Evolutionary conservation across 75 land plant species (phyloP), one percentile per base, ranked within the genome.

Genomic region (Adiantum capillusveneris): DNA sequence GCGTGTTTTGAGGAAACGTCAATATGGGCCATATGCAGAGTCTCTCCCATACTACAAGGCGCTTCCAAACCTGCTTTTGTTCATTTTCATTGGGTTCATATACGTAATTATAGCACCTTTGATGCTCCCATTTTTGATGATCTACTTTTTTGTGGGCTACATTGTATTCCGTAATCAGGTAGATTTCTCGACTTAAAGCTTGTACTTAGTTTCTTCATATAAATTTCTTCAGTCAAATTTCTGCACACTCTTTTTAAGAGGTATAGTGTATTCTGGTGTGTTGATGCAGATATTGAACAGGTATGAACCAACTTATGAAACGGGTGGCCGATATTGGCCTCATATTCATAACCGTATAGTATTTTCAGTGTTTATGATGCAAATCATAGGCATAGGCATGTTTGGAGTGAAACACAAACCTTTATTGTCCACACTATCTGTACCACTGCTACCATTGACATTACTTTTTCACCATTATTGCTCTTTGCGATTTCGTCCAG

Each of bases 131-230:
- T 84, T 87, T 76, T 81, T 87, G 27, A 58, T 87, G 44, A 72
- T 79, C 56, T 87, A 87, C 64, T 81, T 84, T 59, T 54, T 73
- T 2, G 56, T 84, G 9, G 92, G 92, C 44, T 87, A 87, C 69
- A 73, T 65, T 14, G 87, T 87, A 7, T 84, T 66, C 22, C 69
- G 80, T 42, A 87, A 87, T 64, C 92, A 87, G 92, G 87, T 84
- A 41, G 57, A 25, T 12, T 53, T 37, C 7, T 34, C 37, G 9
- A 34, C 7, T 34, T 34, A 9, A 34, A 34, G 37, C 9, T 34
- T 5, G 9, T 34, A 5, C 7, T 34, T 34, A 9, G 9, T 34
- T 5, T 5, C 3, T 34, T 9, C 9, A 34, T 3, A 34, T 34
- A 9, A 9, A 3, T 34, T 9, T n/a, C n/a, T n/a, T n/a, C n/a